These are phyloP conservation scores for Globisporangium radiosum DNA, from an alignment of 352 stramenopile species.

Conservation along the genomic window DNA sequence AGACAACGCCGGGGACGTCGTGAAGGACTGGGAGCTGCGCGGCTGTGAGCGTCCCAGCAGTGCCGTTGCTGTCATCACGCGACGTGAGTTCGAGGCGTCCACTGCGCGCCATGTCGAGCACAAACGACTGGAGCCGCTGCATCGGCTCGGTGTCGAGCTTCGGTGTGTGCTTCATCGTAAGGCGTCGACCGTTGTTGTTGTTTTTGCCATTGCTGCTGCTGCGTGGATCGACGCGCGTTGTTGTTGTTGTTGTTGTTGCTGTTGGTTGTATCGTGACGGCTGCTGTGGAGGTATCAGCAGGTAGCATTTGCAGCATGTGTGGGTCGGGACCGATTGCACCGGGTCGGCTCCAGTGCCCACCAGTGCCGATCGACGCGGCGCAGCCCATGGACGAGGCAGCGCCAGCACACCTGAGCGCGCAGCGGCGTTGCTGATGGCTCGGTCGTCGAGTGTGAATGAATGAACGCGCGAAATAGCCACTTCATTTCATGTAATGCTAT, in stretches of 20 bases:
- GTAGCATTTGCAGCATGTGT: constrained; percentile 5
- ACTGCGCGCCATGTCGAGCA: constrained; percentile 42
- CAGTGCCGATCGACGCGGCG: constrained; percentile 16
- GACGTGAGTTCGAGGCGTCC: constrained; percentile 61
- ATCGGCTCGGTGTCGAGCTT: constrained; percentile 21
- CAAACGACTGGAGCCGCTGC: constrained; percentile 31
- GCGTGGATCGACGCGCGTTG: no score
- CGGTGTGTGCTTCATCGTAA: constrained; percentile 23
- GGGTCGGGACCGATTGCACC: constrained; percentile 2
- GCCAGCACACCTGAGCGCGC: not conserved
- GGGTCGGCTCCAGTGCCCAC: not conserved
- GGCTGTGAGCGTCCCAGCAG: constrained; percentile 43
- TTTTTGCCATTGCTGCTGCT: not conserved
- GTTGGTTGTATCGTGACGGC: not conserved
- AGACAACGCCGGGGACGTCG: constrained; percentile 48
- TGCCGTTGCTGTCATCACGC: constrained; percentile 26
- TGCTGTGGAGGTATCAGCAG: not conserved
- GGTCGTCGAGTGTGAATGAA: no score
- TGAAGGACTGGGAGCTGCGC: constrained; percentile 38
- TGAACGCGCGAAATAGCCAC: no score
- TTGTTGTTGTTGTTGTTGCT: not conserved
- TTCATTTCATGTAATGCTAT: no score
- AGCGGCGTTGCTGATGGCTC: no score
- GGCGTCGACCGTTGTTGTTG: constrained; percentile 5
- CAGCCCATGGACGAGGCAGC: constrained; percentile 15